Conservation (phyloP, 225 moss, liverwort and hornwort species). For the Pseudisothecium myosuroides region DNA sequence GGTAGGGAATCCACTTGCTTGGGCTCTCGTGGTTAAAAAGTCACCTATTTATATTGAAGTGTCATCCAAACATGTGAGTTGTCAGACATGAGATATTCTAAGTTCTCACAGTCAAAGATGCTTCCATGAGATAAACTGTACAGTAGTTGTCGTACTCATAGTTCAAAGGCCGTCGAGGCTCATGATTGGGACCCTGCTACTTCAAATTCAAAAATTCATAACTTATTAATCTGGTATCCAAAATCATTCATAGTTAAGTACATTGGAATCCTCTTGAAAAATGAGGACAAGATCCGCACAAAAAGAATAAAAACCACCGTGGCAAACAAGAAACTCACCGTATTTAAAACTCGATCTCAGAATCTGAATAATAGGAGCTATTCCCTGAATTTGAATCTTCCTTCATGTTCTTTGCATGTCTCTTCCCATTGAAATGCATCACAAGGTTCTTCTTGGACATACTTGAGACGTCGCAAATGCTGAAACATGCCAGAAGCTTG, state of each 20-base stretch:
- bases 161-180: not conserved
- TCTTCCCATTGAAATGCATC: slow-evolving; percentile 26
- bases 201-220: not conserved
- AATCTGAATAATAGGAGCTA: not conserved
- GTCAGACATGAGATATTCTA: not conserved
- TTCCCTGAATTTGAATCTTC: not conserved
- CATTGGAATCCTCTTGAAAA: not conserved
- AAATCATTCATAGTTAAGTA: not conserved
- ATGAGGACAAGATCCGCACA: not conserved
- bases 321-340: slow-evolving; percentile 2
- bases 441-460: slow-evolving; percentile 1
- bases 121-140: not conserved
- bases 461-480: slow-evolving; percentile 4
- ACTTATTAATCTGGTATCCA: not conserved
- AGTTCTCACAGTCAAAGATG: not conserved
- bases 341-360: not conserved
- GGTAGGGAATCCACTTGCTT: not conserved
- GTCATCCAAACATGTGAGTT: not conserved
- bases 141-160: not conserved
- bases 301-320: not conserved
- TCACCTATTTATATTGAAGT: not conserved
- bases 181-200: not conserved
- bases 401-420: slow-evolving; percentile 11
- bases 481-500: slow-evolving; percentile 11
- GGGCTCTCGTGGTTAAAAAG: not conserved